Percentiles rank a stretch among this genome's conserved stretches.
These are phyloP conservation scores for Hygrophila difformis DNA, from an alignment of 257 asterid species.

Conservation along the genomic window DNA sequence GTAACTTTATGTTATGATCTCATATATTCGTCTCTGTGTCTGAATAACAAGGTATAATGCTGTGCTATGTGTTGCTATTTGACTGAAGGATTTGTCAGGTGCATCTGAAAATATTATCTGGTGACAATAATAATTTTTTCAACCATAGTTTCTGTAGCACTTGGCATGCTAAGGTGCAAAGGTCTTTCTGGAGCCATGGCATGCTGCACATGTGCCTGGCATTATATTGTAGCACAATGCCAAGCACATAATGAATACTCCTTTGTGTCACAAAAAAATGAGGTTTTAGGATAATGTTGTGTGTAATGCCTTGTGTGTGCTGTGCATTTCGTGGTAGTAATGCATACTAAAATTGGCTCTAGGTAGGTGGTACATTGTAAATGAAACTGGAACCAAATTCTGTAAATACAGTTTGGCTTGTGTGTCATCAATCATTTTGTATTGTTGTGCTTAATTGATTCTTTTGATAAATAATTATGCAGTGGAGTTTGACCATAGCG, in stretches of 20 bases:
- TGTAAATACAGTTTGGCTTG: neutral
- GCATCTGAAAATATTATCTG: neutral
- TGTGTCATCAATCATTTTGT: neutral
- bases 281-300: too few species aligned
- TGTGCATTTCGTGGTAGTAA: too few species aligned
- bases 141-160: too few species aligned
- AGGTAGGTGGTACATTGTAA: slow-evolving; percentile 3
- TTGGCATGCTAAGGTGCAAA: too few species aligned
- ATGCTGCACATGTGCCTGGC: neutral
- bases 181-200: neutral
- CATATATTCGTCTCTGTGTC: neutral
- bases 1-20: slow-evolving; percentile 23
- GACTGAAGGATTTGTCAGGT: neutral
- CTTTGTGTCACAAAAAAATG: too few species aligned
- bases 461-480: slow-evolving; percentile 17
- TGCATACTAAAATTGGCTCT: too few species aligned
- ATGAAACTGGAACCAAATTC: neutral
- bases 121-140: too few species aligned
- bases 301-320: too few species aligned
- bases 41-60: neutral
- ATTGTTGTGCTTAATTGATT: too few species aligned
- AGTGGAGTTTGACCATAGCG: slow-evolving; percentile 96
- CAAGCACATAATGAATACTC: too few species aligned
- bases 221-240: too few species aligned
- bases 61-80: neutral